Evolutionary conservation across 192 early-diverging fungal species (phyloP).

Genomic region (Chytriomyces sp.): DNA sequence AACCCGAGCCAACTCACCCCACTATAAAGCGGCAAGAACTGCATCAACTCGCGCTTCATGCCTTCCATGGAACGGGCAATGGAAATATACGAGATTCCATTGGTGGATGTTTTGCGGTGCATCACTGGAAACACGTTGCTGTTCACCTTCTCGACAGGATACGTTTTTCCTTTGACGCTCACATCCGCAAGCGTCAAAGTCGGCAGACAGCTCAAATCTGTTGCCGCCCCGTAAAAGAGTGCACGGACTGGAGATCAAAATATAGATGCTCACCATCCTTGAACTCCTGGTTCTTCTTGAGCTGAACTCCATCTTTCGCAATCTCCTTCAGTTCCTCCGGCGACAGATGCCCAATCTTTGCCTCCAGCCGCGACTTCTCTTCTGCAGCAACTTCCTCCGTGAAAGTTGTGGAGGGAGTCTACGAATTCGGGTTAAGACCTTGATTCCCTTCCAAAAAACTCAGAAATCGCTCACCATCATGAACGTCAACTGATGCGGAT

Average conservation of each 20-base stretch:
- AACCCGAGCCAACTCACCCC: conserved; percentile 56
- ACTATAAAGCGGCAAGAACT: conserved; percentile 78
- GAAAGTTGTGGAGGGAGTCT: conserved; percentile 67
- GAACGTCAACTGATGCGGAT: conserved; percentile 75
- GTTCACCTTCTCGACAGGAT: conserved; percentile 43
- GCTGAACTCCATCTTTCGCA: conserved; percentile 63
- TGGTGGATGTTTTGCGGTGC: conserved; percentile 79
- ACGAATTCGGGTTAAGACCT: too few relatives aligned
- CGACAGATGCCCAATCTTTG: conserved; percentile 63
- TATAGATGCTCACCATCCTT: conserved; percentile 48
- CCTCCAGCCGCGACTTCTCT: conserved; percentile 69
- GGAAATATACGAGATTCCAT: conserved; percentile 90
- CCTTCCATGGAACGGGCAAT: conserved; percentile 66
- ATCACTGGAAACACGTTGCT: conserved; percentile 63
- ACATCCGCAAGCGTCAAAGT: conserved; percentile 84
- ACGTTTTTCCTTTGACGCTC: conserved; percentile 59
- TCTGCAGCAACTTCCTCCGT: conserved; percentile 55
- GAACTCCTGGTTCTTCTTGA: conserved; percentile 72
- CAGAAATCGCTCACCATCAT: conserved; percentile 62
- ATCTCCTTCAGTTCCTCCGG: conserved; percentile 63
- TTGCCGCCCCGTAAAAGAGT: background rate
- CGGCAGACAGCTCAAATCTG: conserved; percentile 80
- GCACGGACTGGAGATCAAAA: conserved; percentile 5
- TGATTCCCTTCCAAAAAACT: background rate
- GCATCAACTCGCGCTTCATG: conserved; percentile 66